Evolutionary conservation across 495 filamentous ascomycete genomes (phyloP), one percentile per base, ranked within the genome.

Genomic region (Penicillium herquei): DNA sequence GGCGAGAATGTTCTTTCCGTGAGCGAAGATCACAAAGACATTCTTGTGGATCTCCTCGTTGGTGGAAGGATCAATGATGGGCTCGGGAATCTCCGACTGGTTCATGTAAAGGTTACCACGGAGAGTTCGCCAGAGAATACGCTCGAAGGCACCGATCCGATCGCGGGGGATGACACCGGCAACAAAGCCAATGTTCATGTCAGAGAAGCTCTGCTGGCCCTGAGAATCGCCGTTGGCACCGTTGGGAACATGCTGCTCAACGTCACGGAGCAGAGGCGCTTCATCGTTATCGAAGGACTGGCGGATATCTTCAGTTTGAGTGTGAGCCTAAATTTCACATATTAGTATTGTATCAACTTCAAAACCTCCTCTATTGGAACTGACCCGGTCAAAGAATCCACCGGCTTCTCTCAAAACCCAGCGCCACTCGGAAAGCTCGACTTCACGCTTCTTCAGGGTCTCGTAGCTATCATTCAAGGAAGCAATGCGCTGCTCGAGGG

Each of bases 21-120:
- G 95, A 26, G 95, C 93, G 66, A 99, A 99, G 67, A 99, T 98
- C 56, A 99, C 92, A 63, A 98, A 99, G 53, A 98, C 94, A 64
- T 96, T 99, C 86, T 99, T 99, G 72, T 86, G 84, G 57, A 95
- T 80, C 44, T 87, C 79, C 71, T 98, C 94, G 72, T 96, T 96
- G 75, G 84, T 96, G 60, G 83, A 77, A 18, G 94, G 94, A 71
- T 99, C 91, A 69, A 95, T 80, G 53, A 99, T 89, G n/a, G 91
- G 85, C 62, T 98, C 91, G 31, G 90, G 86, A 51, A 99, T 98
- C 77, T 98, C 94, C 34, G 92, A 90, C 78, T 99, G 94, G 75
- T 98, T 99, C 94, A 99, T 99, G 77, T 97, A 99, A 16, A 99
- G 82, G 73, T 99, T 99, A 59, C 94, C 94, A 63, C 94, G 91